Evolutionary conservation across 2,329 filamentous ascomycete species (phyloP), one percentile per base, ranked within the genome.

Genomic region (Alternaria rosae): DNA sequence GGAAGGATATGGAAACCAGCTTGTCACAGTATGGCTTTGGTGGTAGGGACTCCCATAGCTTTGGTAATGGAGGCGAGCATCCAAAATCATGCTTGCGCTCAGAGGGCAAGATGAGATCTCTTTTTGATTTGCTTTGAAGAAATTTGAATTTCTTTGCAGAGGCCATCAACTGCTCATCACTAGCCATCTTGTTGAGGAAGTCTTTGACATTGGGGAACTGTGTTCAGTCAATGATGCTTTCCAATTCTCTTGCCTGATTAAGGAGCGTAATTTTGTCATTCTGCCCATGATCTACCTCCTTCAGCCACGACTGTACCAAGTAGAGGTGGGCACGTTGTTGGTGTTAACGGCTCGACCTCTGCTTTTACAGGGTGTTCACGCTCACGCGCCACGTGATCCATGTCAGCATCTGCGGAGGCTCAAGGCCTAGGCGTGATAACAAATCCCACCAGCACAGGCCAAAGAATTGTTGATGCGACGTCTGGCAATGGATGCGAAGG

Each of bases 11-110:
- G 2, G 57, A 23, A 5, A 74, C 52, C 20, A 75, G 65, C 35
- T 64, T 59, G 26, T 75, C 72, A 13, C 70, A 73, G 23, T 66
- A 70, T 2, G 61, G 12, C 26, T 67, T 72, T 20, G 69, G 59
- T 6, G 70, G 70, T 10, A 73, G 57, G 21, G 61, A 62, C 6
- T 68, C 67, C 44, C 65, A 62, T 15, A 73, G 54, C 25, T 71
- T 71, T 17, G 68, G 59, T 6, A 70, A 61, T 10, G 68, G 47
- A 25, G 64, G 48, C 5, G 69, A 69, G 32, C 64, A 68, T 23
- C 65, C 65, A 5, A 54, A 42, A 11, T 59, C 54, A 11, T 52
- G 20, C 28, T 13, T 28, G 54, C 26, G 25, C 30, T 64, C 20
- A 67, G 50, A 12, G 1, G 61, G 58, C 26, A 64, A 66, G 12